Evolutionary conservation across 2,329 filamentous ascomycete species (phyloP).

Genomic region (Colletotrichum trifolii): DNA sequence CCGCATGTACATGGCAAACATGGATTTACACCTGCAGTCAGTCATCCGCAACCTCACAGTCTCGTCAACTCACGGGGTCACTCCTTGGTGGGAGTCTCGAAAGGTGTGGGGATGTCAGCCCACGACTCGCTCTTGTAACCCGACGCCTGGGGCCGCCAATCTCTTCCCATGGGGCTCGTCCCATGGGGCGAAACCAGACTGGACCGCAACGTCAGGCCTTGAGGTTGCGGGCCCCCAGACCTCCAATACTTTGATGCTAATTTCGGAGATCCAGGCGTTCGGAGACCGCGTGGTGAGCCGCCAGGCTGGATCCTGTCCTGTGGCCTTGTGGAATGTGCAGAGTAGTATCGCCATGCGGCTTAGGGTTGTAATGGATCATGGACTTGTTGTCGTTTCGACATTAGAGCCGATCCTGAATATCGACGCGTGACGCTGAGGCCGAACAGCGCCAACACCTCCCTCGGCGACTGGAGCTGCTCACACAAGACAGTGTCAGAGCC

Average conservation of each 20-base stretch:
- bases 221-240: neutral
- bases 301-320: constrained; percentile 6
- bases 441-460: constrained; percentile 31
- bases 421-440: constrained; percentile 31
- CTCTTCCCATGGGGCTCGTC: constrained; percentile 7
- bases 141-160: constrained; percentile 18
- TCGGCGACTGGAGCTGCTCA: constrained; percentile 27
- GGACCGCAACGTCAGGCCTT: constrained; percentile 11
- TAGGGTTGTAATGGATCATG: constrained; percentile 10
- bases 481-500: constrained; percentile 22
- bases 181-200: neutral
- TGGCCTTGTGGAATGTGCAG: constrained; percentile 1
- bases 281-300: constrained; percentile 15
- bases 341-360: constrained; percentile 4
- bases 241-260: constrained; percentile 1
- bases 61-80: constrained; percentile 14
- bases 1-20: constrained; percentile 28
- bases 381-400: constrained; percentile 23
- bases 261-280: constrained; percentile 12
- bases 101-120: constrained; percentile 11
- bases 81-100: constrained; percentile 5
- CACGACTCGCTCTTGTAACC: constrained; percentile 1
- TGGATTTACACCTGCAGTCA: constrained; percentile 24
- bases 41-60: constrained; percentile 3
- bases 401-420: constrained; percentile 27